Evolutionary conservation across 2,329 filamentous ascomycete genomes (phyloP).

Genomic region (Emydomyces testavorans): DNA sequence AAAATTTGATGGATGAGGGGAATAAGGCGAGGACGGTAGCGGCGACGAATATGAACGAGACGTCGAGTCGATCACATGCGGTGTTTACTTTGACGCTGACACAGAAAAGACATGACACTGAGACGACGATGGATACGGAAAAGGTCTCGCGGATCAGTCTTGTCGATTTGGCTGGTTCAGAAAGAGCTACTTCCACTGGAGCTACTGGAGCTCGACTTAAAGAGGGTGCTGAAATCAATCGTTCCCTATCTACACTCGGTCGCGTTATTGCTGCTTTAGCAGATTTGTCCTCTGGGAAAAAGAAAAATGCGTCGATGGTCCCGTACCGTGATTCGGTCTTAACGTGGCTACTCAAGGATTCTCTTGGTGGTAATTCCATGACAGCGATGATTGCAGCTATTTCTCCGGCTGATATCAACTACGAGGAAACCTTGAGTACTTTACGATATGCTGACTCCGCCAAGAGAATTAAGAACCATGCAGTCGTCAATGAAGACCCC

Average conservation of each 20-base stretch:
- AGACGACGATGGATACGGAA: constrained; percentile 94
- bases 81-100: constrained; percentile 95
- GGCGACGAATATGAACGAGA: constrained; percentile 99
- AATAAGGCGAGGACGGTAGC: constrained; percentile 98
- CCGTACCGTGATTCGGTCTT: constrained; percentile 94
- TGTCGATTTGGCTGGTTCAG: constrained; percentile 94
- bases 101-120: constrained; percentile 79
- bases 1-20: constrained; percentile 96
- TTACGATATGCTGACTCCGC: constrained; percentile 93
- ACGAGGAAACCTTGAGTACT: constrained; percentile 92
- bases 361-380: constrained; percentile 94
- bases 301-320: constrained; percentile 64
- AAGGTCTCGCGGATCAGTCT: constrained; percentile 97
- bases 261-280: constrained; percentile 94
- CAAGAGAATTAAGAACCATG: constrained; percentile 99
- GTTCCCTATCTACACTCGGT: constrained; percentile 87
- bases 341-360: constrained; percentile 95
- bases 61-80: constrained; percentile 92
- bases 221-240: constrained; percentile 96
- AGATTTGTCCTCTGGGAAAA: constrained; percentile 74
- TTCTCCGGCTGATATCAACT: constrained; percentile 96
- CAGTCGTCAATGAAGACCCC: constrained; percentile 96
- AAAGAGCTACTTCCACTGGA: constrained; percentile 91
- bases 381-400: constrained; percentile 99
- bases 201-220: constrained; percentile 91